Evolutionary conservation across 192 early-diverging fungal species (phyloP).

Genomic region (Linnemannia elongata): DNA sequence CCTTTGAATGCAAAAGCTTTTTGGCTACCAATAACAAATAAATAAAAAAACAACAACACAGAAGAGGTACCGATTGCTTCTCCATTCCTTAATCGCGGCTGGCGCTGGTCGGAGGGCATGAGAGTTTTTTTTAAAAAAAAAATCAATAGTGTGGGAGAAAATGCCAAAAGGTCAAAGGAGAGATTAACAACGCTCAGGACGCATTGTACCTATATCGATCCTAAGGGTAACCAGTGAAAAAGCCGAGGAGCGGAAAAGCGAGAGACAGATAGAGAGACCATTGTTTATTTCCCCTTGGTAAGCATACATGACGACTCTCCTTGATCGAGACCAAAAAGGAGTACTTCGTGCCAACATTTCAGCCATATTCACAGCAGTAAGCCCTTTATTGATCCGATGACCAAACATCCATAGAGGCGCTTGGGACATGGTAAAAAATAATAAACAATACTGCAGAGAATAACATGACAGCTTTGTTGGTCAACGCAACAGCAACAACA

Average conservation of each 20-base stretch:
- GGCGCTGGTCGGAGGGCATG: too few species aligned
- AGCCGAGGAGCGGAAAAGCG: neutral
- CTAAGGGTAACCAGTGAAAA: neutral
- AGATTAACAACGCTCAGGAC: neutral
- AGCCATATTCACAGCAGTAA: neutral
- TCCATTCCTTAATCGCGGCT: too few species aligned
- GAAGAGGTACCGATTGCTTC: too few species aligned
- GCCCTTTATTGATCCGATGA: neutral
- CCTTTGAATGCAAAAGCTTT: neutral
- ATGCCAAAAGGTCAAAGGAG: neutral
- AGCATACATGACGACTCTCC: neutral
- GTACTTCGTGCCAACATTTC: neutral
- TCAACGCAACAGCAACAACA: neutral
- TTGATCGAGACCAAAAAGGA: too few species aligned
- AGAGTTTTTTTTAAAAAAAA: too few species aligned
- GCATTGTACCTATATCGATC: neutral
- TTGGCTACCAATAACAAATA: too few species aligned
- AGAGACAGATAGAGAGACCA: neutral
- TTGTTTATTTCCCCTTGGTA: constrained; percentile 20
- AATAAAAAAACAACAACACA: too few species aligned
- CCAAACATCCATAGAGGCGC: too few species aligned
- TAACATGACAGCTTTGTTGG: too few species aligned
- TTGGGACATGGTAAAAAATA: too few species aligned
- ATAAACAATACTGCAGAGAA: too few species aligned
- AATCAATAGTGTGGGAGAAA: too few species aligned